Conservation (phyloP, 495 filamentous ascomycete species). For the Mytilinidion resinicola region DNA sequence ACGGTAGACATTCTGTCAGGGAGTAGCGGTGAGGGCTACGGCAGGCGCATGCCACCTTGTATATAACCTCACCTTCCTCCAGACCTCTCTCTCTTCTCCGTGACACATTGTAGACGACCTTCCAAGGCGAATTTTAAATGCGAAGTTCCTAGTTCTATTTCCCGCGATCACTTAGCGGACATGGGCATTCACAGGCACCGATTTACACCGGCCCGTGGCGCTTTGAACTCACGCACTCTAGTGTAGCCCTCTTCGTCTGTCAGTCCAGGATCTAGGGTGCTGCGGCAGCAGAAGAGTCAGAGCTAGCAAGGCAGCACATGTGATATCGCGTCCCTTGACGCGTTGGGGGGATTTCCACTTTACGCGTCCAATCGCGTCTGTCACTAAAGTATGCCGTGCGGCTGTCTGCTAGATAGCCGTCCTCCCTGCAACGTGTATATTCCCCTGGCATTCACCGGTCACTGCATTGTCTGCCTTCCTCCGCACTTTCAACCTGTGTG, state of each 20-base stretch:
- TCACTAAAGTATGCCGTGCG: background rate
- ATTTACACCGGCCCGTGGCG: background rate
- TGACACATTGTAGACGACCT: too few relatives aligned
- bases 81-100: too few relatives aligned
- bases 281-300: conserved; percentile 1
- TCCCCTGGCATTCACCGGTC: conserved; percentile 2
- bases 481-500: background rate
- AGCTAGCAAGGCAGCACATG: background rate
- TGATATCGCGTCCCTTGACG: conserved; percentile 6
- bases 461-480: background rate
- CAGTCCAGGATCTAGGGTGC: background rate
- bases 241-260: background rate
- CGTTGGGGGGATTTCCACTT: background rate
- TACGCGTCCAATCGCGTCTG: conserved; percentile 3
- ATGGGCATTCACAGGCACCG: too few relatives aligned
- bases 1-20: too few relatives aligned
- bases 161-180: too few relatives aligned
- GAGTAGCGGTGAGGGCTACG: too few relatives aligned
- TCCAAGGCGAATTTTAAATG: too few relatives aligned
- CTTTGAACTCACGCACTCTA: background rate
- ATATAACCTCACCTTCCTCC: too few relatives aligned
- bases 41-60: too few relatives aligned
- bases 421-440: conserved; percentile 4
- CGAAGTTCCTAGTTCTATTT: too few relatives aligned
- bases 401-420: conserved; percentile 1